Evolutionary conservation across 345 rosid species (phyloP).

Genomic region (Adansonia digitata): DNA sequence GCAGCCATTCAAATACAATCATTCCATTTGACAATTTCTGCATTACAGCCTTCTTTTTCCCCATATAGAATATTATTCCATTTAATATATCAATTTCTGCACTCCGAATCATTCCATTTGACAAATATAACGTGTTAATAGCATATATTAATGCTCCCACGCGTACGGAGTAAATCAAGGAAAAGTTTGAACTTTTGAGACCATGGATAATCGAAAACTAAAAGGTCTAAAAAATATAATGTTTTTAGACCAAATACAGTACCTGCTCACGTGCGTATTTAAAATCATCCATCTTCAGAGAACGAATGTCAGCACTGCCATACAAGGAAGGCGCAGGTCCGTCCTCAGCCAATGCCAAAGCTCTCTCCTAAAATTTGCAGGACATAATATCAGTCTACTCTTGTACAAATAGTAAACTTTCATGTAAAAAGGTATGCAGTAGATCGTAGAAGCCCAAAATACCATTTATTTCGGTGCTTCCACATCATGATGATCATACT

Average conservation of each 20-base stretch:
- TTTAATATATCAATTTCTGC: background rate
- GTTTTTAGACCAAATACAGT: background rate
- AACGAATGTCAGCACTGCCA: constrained; percentile 68
- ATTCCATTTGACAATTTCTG: background rate
- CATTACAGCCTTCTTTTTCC: too few relatives aligned
- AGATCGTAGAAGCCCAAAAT: background rate
- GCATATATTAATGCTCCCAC: background rate
- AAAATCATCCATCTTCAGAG: constrained; percentile 75
- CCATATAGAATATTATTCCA: too few relatives aligned
- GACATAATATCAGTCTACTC: background rate
- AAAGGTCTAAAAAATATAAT: background rate
- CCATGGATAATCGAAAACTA: background rate
- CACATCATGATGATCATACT: background rate
- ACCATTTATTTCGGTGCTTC: background rate
- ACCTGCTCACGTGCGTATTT: constrained; percentile 96
- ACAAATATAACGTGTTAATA: too few relatives aligned
- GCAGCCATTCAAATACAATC: background rate
- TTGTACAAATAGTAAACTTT: background rate
- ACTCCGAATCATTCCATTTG: background rate
- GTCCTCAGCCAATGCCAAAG: constrained; percentile 55
- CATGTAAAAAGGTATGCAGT: background rate
- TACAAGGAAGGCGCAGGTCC: constrained; percentile 62
- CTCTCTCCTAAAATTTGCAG: constrained; percentile 55
- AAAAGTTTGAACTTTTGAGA: background rate
- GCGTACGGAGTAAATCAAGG: background rate